Conservation (phyloP, 106 monocot genomes). For the Iris macrosiphon region DNA sequence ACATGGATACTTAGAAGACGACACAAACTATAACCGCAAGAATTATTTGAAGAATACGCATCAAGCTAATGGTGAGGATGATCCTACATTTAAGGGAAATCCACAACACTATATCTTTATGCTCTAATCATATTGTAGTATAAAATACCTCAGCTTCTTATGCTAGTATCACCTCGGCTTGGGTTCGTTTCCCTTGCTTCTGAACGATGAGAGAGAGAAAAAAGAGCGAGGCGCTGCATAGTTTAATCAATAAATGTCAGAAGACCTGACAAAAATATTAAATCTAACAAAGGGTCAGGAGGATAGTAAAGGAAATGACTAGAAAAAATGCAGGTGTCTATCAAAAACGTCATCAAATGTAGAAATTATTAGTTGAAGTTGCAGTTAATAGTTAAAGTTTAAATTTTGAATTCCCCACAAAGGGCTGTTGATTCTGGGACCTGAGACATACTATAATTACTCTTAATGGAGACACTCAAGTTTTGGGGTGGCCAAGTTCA, state of each 20-base stretch:
- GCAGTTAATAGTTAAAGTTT: too few relatives aligned
- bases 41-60: background rate
- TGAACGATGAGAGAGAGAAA: conserved; percentile 87
- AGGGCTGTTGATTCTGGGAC: too few relatives aligned
- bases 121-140: background rate
- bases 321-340: too few relatives aligned
- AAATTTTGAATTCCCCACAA: too few relatives aligned
- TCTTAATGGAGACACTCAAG: too few relatives aligned
- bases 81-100: background rate
- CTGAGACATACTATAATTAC: too few relatives aligned
- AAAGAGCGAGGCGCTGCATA: conserved; percentile 81
- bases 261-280: background rate
- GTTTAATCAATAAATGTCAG: conserved; percentile 7
- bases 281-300: too few relatives aligned
- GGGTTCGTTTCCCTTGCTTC: conserved; percentile 68
- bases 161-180: conserved; percentile 52
- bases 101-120: background rate
- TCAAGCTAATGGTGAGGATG: background rate
- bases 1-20: too few relatives aligned
- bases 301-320: too few relatives aligned
- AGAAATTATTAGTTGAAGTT: too few relatives aligned
- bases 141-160: background rate
- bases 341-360: too few relatives aligned
- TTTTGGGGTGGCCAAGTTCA: too few relatives aligned
- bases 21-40: conserved; percentile 1